Percentiles rank a stretch among this genome's conserved stretches.
Conservation (phyloP, 2,329 filamentous ascomycete genomes). For the Keithomyces neogunnii region DNA sequence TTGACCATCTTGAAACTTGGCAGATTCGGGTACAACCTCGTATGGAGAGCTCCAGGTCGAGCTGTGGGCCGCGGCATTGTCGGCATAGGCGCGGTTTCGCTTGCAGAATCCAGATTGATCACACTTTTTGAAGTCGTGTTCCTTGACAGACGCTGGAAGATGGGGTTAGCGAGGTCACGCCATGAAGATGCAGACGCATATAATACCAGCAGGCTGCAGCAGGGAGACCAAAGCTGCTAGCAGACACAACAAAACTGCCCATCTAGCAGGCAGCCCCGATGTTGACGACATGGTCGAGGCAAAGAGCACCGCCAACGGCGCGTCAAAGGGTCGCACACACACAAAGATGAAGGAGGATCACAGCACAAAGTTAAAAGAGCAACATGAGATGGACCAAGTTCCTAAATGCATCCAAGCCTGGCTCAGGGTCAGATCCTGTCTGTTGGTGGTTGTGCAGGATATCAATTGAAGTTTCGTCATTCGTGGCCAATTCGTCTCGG, state of each 20-base stretch:
- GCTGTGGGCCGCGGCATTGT: slow-evolving; percentile 57
- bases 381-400: slow-evolving; percentile 1
- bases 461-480: not conserved
- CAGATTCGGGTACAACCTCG: slow-evolving; percentile 59
- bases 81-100: slow-evolving; percentile 84
- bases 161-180: slow-evolving; percentile 12
- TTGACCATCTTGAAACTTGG: slow-evolving; percentile 71
- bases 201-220: slow-evolving; percentile 54
- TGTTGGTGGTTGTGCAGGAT: not conserved
- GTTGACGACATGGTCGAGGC: slow-evolving; percentile 39
- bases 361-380: not conserved
- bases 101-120: slow-evolving; percentile 95
- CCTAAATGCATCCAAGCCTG: not conserved
- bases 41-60: slow-evolving; percentile 75
- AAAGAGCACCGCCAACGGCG: slow-evolving; percentile 7
- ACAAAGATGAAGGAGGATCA: not conserved
- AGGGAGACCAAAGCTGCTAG: slow-evolving; percentile 51
- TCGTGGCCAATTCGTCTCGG: not conserved
- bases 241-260: slow-evolving; percentile 57
- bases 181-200: not conserved
- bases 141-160: slow-evolving; percentile 69
- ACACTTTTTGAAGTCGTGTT: slow-evolving; percentile 96
- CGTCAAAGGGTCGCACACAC: not conserved
- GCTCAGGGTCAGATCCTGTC: slow-evolving; percentile 3
- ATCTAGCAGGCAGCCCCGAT: slow-evolving; percentile 46